Conservation (phyloP, 441 rosid species). For the Codiaeum variegatum region DNA sequence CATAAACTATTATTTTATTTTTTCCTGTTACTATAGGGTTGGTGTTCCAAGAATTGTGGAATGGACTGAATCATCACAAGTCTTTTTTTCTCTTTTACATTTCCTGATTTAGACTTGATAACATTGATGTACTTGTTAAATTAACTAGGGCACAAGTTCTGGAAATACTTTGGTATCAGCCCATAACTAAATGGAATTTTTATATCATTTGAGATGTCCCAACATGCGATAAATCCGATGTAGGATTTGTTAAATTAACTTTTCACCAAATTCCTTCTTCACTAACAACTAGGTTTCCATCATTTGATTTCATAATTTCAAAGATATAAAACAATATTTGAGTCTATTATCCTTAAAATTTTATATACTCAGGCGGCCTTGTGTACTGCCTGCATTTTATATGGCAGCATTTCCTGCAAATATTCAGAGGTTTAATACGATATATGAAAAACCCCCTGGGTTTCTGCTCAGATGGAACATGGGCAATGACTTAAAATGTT, state of each 20-base stretch:
- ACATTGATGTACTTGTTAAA: not conserved
- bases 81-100: not conserved
- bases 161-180: no score
- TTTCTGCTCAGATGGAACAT: no score
- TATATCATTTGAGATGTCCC: not conserved
- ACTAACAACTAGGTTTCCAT: not conserved
- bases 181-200: not conserved
- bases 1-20: not conserved
- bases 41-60: not conserved
- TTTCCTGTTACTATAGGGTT: not conserved
- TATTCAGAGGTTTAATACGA: no score
- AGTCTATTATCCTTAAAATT: no score
- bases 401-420: no score
- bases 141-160: not conserved
- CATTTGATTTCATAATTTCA: not conserved
- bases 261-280: not conserved
- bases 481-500: no score
- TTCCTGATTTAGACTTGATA: not conserved
- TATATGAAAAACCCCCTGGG: no score
- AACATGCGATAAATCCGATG: not conserved
- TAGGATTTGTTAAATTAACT: not conserved
- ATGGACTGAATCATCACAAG: not conserved
- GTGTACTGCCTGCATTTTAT: no score
- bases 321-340: not conserved
- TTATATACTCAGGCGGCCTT: no score